phyloP scores from a whole-genome alignment of 108 stramenopile species.

The Parmales sp. region DNA sequence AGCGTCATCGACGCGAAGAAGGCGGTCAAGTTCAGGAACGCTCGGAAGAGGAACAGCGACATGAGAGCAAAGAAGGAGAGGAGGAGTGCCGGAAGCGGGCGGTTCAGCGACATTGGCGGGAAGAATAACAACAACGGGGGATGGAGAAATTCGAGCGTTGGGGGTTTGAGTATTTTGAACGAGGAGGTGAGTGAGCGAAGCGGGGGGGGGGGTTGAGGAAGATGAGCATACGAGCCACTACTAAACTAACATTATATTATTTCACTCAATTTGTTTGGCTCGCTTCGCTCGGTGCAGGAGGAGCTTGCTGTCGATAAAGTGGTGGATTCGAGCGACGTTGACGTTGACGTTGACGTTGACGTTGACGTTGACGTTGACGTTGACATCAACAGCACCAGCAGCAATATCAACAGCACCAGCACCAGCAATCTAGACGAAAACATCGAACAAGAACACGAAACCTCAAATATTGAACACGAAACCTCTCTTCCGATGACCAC shows the following conservation, averaged over 20 bases:
- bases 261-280: background rate
- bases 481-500: no score
- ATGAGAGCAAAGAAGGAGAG: constrained; percentile 55
- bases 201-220: background rate
- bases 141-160: background rate
- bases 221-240: background rate
- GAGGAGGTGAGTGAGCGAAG: background rate
- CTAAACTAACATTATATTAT: background rate
- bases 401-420: no score
- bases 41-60: constrained; percentile 38
- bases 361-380: no score
- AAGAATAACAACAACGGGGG: background rate
- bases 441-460: no score
- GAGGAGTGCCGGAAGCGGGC: background rate
- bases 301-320: no score
- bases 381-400: no score
- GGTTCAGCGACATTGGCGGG: background rate
- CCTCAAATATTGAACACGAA: no score
- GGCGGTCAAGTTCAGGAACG: constrained; percentile 48
- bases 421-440: no score
- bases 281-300: no score
- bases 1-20: constrained; percentile 54
- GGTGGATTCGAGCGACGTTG: no score
- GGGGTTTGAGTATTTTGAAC: background rate
- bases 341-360: no score